Conservation (phyloP, 2,329 filamentous ascomycete genomes). For the Mycosphaerella sp. region DNA sequence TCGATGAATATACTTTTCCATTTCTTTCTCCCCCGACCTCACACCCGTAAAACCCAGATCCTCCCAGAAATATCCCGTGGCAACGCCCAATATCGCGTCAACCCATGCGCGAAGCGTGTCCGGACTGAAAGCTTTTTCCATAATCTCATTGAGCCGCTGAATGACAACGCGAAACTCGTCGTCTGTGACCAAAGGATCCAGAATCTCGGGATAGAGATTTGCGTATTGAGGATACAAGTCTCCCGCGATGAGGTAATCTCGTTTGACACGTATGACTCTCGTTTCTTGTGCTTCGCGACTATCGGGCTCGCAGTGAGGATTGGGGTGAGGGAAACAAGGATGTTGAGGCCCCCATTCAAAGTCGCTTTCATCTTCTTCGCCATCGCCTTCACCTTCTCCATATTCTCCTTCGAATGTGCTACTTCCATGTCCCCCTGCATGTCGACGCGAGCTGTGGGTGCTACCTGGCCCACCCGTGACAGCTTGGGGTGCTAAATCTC, state of each 20-base stretch:
- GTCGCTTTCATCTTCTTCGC: slow-evolving; percentile 49
- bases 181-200: slow-evolving; percentile 80
- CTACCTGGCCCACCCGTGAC: not conserved
- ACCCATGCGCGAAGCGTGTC: slow-evolving; percentile 69
- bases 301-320: slow-evolving; percentile 76
- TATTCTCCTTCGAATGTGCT: slow-evolving; percentile 32
- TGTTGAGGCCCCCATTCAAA: slow-evolving; percentile 90
- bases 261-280: slow-evolving; percentile 80
- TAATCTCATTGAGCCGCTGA: slow-evolving; percentile 70
- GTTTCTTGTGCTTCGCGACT: slow-evolving; percentile 71
- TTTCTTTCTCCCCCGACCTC: slow-evolving; percentile 61
- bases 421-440: slow-evolving; percentile 12
- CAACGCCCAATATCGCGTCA: slow-evolving; percentile 69
- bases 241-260: slow-evolving; percentile 82
- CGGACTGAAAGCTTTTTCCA: slow-evolving; percentile 74
- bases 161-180: slow-evolving; percentile 79
- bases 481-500: slow-evolving; percentile 5
- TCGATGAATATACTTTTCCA: slow-evolving; percentile 77
- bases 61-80: slow-evolving; percentile 94
- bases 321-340: slow-evolving; percentile 88
- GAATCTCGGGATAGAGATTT: slow-evolving; percentile 91
- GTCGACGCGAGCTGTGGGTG: slow-evolving; percentile 6
- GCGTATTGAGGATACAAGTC: slow-evolving; percentile 90
- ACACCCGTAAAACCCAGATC: slow-evolving; percentile 72
- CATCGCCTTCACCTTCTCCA: slow-evolving; percentile 34